Conservation (phyloP, 1,284 basidiomycete species). For the Serendipita sp. region DNA sequence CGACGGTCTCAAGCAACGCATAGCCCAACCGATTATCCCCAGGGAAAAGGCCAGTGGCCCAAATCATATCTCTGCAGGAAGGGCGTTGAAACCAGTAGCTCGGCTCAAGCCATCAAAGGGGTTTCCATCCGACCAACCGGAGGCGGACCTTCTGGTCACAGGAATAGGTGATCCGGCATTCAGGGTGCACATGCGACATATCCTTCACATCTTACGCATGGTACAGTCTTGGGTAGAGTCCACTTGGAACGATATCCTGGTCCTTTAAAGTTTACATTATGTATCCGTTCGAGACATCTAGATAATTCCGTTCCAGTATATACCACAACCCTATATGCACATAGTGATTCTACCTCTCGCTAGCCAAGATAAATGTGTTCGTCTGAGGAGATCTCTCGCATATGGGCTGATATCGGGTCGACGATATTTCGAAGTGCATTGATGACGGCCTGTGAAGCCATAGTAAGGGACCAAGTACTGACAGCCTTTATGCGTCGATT, state of each 20-base stretch:
- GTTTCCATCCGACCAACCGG: background rate
- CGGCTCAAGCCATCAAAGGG: background rate
- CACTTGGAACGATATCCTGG: background rate
- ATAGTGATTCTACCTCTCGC: background rate
- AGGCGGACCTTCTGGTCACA: background rate
- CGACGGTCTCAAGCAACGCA: background rate
- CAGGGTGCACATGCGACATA: background rate
- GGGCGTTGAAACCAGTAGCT: background rate
- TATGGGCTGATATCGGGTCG: constrained; percentile 35
- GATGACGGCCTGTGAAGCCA: constrained; percentile 53
- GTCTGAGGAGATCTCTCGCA: constrained; percentile 25
- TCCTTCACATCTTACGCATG: background rate
- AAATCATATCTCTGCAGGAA: background rate
- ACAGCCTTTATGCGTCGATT: constrained; percentile 77
- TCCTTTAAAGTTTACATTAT: background rate
- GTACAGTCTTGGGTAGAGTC: background rate
- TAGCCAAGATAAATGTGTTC: constrained; percentile 1
- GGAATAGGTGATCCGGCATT: background rate
- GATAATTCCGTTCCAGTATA: background rate
- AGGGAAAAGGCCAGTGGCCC: background rate
- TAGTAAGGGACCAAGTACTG: constrained; percentile 66
- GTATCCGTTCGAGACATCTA: background rate
- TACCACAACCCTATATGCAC: background rate
- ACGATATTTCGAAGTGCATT: constrained; percentile 43
- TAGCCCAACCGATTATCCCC: background rate